Base-by-base conservation (phyloP, 208 protist species). In the Acanthamoeba sp. region DNA sequence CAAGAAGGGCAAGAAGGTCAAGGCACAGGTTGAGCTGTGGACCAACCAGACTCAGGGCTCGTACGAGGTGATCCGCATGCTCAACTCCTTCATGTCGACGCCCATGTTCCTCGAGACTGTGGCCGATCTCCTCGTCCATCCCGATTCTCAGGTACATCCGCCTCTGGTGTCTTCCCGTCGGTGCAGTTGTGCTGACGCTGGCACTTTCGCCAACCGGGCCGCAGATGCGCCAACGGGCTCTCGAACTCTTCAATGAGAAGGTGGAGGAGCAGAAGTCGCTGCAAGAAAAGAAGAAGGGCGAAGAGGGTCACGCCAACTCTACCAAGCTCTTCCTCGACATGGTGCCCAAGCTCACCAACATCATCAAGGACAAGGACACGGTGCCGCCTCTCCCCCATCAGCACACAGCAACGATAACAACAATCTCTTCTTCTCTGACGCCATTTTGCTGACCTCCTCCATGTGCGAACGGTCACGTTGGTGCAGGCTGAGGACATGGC, bases 191-290 rank as follows among this genome's bases (percentile, higher is more conserved):
- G 10, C n/a, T n/a, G n/a, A n/a, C n/a, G n/a, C n/a, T n/a, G n/a
- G n/a, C n/a, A n/a, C n/a, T n/a, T n/a, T n/a, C n/a, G n/a, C n/a
- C n/a, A n/a, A n/a, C n/a, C n/a, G n/a, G n/a, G n/a, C n/a, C 27
- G 45, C 55, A 91, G 85, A 91, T 91, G 55, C 48, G 85, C 20
- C 42, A 69, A n/a, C 29, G 55, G 2, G 85, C 52, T 71, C 29
- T 91, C 14, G 52, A 71, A 18, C n/a, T 91, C 32, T 91, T 91
- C 85, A 91, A 91, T 29, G 55, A 91, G 40, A 91, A 91, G 55
- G 57, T 91, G 7, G 55, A 59, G 40, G 85, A 91, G 40, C 55
- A 91, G 24, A 48, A 57, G 48, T 87, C 48, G 16, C 38, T 87
- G 1, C 78, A 87, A 18, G 78, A 87, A 52, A 87, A 87, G 42